phyloP scores from a whole-genome alignment of 1,284 basidiomycete species.

The Moesziomyces antarcticus region DNA sequence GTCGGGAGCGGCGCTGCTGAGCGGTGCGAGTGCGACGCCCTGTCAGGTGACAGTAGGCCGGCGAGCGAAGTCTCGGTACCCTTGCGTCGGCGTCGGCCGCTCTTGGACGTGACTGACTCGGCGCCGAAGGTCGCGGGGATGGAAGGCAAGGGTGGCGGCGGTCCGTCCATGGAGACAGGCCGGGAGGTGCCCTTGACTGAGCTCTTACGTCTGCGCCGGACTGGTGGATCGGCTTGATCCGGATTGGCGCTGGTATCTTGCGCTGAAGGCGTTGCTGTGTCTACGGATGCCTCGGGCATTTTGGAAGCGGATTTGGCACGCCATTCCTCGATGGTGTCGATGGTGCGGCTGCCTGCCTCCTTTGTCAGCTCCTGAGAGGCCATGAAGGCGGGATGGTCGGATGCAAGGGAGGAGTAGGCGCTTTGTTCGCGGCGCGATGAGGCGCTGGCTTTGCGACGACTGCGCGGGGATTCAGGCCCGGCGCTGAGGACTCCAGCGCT shows the following conservation, averaged over 20 bases:
- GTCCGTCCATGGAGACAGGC: constrained; percentile 27
- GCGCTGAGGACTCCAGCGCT: constrained; percentile 48
- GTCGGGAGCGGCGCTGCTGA: constrained; percentile 1
- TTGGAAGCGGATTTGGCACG: constrained; percentile 23
- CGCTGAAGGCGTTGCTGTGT: neutral
- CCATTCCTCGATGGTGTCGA: constrained; percentile 52
- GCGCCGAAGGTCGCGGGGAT: constrained; percentile 13
- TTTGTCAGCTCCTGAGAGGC: constrained; percentile 35
- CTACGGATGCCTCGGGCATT: neutral
- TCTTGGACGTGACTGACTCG: constrained; percentile 35
- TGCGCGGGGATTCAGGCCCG: constrained; percentile 35
- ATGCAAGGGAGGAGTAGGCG: constrained; percentile 18
- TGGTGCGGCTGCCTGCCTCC: constrained; percentile 32
- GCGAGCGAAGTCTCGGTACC: constrained; percentile 17
- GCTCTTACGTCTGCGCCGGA: constrained; percentile 31
- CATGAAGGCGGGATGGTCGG: constrained; percentile 36
- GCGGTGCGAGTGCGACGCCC: constrained; percentile 9
- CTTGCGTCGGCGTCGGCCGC: constrained; percentile 19
- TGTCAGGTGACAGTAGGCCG: constrained; percentile 15
- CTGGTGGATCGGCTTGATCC: constrained; percentile 10
- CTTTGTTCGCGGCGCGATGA: constrained; percentile 18
- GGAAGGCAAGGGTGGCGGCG: constrained; percentile 22
- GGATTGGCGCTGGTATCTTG: neutral
- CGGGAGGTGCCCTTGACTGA: constrained; percentile 22
- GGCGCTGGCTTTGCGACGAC: constrained; percentile 31